Evolutionary conservation across 1,139 yeast genomes (phyloP).

Genomic region (Kodamaea sp.): DNA sequence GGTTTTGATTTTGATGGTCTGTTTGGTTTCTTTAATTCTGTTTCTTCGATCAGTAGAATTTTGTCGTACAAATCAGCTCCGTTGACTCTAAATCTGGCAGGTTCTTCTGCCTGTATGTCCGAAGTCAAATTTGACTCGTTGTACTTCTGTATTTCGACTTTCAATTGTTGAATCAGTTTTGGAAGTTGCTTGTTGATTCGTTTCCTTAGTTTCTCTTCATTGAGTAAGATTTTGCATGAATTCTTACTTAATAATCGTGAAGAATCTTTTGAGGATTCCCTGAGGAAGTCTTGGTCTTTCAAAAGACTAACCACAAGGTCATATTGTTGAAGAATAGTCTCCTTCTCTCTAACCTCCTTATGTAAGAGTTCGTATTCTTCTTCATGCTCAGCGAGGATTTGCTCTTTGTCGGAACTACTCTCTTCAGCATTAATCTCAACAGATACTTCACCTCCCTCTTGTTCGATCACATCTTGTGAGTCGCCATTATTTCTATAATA

Average conservation of each 20-base stretch:
- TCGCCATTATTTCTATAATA: slow-evolving; percentile 15
- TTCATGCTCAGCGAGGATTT: slow-evolving; percentile 60
- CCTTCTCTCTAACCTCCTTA: slow-evolving; percentile 49
- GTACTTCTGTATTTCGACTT: slow-evolving; percentile 47
- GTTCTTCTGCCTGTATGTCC: not conserved
- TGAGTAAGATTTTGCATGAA: slow-evolving; percentile 73
- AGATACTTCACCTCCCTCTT: not conserved
- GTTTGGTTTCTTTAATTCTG: slow-evolving; percentile 10
- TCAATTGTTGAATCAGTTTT: slow-evolving; percentile 53
- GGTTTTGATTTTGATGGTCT: too few species aligned
- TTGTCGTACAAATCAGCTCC: slow-evolving; percentile 51
- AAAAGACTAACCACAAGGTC: slow-evolving; percentile 56
- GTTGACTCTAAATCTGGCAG: slow-evolving; percentile 30
- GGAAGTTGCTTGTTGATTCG: slow-evolving; percentile 70
- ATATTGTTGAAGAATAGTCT: slow-evolving; percentile 56
- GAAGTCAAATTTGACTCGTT: slow-evolving; percentile 25
- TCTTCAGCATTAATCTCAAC: slow-evolving; percentile 29
- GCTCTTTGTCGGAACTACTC: slow-evolving; percentile 47
- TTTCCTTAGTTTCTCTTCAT: slow-evolving; percentile 78
- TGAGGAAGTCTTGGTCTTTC: slow-evolving; percentile 62
- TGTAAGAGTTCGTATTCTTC: slow-evolving; percentile 55
- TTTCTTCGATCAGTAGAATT: slow-evolving; percentile 44
- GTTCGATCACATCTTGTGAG: not conserved
- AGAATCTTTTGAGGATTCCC: slow-evolving; percentile 75
- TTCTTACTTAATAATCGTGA: slow-evolving; percentile 75